A percentile compares a stretch with the other conserved stretches of the same genome.
Conservation (phyloP, 2,329 filamentous ascomycete genomes). For the Gremmenia infestans region DNA sequence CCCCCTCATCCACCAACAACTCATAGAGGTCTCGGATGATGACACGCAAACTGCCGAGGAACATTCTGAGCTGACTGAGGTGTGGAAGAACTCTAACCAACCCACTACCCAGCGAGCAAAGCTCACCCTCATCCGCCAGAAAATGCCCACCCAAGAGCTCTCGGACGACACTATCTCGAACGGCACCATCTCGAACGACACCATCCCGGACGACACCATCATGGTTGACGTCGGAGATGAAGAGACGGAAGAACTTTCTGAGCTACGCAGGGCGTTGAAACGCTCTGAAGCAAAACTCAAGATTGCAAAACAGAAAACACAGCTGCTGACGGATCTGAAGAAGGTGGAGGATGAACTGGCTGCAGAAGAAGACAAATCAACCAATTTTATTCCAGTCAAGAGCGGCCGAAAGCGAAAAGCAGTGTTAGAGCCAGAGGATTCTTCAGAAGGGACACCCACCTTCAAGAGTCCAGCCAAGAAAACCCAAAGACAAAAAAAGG, state of each 20-base stretch:
- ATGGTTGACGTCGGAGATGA: background rate
- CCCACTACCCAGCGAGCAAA: too few species aligned
- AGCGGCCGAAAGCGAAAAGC: background rate
- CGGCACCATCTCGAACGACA: background rate
- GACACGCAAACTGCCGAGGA: too few species aligned
- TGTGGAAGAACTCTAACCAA: too few species aligned
- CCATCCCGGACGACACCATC: background rate
- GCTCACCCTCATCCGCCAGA: too few species aligned
- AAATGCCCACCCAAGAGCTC: background rate
- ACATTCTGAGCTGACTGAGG: too few species aligned
- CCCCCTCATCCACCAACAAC: background rate
- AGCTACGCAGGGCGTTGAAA: background rate
- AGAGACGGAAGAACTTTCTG: background rate
- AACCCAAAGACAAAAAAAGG: background rate
- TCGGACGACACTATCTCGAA: background rate
- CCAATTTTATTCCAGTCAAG: background rate
- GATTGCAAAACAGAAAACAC: background rate
- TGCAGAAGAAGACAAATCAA: background rate
- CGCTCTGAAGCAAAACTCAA: background rate
- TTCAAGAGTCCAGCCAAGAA: background rate
- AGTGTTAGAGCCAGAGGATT: background rate
- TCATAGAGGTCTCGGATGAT: too few species aligned
- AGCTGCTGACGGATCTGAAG: background rate
- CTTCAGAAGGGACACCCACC: background rate
- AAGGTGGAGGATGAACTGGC: background rate